Percentiles rank a stretch among this genome's conserved stretches.
These are phyloP conservation scores for Trichoderma breve DNA, from an alignment of 2,329 filamentous ascomycete genomes.

Conservation along the genomic window DNA sequence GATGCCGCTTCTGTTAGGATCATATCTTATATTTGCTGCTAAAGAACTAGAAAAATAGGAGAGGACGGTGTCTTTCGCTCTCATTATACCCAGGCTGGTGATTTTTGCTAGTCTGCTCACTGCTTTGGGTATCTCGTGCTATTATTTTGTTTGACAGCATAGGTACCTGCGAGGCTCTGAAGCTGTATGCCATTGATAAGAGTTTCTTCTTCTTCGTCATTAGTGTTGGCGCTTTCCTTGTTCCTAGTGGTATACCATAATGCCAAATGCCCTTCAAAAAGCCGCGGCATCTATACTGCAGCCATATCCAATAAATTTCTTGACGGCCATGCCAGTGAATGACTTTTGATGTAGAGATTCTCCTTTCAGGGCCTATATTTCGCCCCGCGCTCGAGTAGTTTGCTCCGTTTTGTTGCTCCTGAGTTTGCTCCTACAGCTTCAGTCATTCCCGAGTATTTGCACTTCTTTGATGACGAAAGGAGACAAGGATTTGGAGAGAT, in stretches of 20 bases:
- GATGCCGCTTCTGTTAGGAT: slow-evolving; percentile 70
- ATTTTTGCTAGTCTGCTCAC: not conserved
- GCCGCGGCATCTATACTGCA: slow-evolving; percentile 77
- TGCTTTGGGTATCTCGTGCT: not conserved
- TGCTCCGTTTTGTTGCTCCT: slow-evolving; percentile 32
- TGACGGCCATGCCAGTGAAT: slow-evolving; percentile 79
- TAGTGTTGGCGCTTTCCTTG: not conserved
- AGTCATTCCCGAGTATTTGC: not conserved
- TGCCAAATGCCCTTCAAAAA: slow-evolving; percentile 70
- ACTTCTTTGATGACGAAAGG: not conserved
- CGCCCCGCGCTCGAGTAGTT: slow-evolving; percentile 73
- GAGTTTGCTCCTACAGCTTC: slow-evolving; percentile 32
- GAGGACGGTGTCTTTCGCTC: slow-evolving; percentile 54
- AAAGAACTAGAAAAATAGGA: slow-evolving; percentile 77
- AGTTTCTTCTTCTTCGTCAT: not conserved
- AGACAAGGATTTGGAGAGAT: not conserved
- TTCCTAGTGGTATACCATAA: not conserved
- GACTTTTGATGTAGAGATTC: slow-evolving; percentile 80
- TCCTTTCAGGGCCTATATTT: slow-evolving; percentile 76
- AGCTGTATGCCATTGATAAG: not conserved
- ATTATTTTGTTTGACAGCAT: not conserved
- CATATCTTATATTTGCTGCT: slow-evolving; percentile 59
- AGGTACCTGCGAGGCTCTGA: slow-evolving; percentile 18
- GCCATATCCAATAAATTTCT: slow-evolving; percentile 47
- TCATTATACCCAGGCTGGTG: not conserved